Evolutionary conservation across 2,329 filamentous ascomycete genomes (phyloP).

Genomic region (Fusarium stilboides): DNA sequence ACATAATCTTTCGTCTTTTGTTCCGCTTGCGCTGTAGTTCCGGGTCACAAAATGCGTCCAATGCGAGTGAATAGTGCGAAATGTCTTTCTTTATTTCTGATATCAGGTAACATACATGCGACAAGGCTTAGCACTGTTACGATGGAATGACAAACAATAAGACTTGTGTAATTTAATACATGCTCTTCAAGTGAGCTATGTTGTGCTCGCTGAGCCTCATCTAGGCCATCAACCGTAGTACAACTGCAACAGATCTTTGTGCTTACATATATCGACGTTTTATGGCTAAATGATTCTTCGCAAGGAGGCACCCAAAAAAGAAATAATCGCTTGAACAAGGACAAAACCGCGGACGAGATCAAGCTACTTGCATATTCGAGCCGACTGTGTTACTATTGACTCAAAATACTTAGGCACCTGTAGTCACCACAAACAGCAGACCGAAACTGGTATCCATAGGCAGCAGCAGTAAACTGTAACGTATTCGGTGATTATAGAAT

Average conservation of each 20-base stretch:
- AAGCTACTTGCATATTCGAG: background rate
- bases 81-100: too few relatives aligned
- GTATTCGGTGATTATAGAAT: too few relatives aligned
- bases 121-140: background rate
- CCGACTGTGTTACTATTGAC: slow-evolving; percentile 1
- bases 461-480: background rate
- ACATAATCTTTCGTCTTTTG: too few relatives aligned
- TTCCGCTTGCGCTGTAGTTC: too few relatives aligned
- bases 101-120: too few relatives aligned
- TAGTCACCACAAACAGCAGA: background rate
- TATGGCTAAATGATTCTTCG: background rate
- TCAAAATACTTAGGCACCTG: background rate
- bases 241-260: background rate
- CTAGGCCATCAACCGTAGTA: background rate
- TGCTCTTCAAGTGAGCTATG: background rate
- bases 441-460: background rate
- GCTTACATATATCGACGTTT: background rate
- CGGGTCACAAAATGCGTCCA: too few relatives aligned
- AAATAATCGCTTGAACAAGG: background rate
- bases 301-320: background rate
- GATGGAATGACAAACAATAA: background rate
- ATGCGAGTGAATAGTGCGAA: too few relatives aligned
- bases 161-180: background rate
- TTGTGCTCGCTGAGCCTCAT: background rate
- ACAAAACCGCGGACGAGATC: background rate